phyloP scores from a whole-genome alignment of 1,284 basidiomycete species.

The Cutaneotrichosporon sp. region DNA sequence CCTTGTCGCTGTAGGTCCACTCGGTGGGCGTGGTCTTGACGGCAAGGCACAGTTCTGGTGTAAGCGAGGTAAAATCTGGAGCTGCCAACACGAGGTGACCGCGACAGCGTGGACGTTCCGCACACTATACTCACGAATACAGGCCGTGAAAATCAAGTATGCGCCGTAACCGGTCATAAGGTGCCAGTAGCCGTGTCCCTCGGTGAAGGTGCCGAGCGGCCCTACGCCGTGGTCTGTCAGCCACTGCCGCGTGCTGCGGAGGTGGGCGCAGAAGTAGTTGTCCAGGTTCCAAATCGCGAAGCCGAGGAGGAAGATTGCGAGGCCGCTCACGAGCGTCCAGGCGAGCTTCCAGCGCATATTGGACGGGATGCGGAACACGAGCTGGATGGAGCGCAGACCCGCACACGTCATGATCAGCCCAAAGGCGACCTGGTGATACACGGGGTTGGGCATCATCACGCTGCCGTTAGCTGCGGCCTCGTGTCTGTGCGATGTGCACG shows the following conservation, averaged over 20 bases:
- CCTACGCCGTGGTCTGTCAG: constrained; percentile 24
- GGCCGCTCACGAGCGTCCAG: constrained; percentile 31
- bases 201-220: constrained; percentile 34
- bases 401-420: constrained; percentile 46
- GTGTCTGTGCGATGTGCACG: background rate
- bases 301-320: constrained; percentile 44
- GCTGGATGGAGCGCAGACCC: constrained; percentile 33
- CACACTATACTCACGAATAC: constrained; percentile 41
- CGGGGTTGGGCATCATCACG: constrained; percentile 51
- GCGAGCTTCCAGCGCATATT: constrained; percentile 25
- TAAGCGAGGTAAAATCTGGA: background rate
- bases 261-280: constrained; percentile 51
- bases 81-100: background rate
- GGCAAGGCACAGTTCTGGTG: constrained; percentile 29
- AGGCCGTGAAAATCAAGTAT: constrained; percentile 49
- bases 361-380: constrained; percentile 32
- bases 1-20: constrained; percentile 22
- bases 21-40: constrained; percentile 29
- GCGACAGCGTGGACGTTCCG: too few relatives aligned
- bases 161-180: constrained; percentile 52
- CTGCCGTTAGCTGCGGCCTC: constrained; percentile 23
- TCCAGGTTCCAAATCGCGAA: constrained; percentile 55
- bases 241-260: constrained; percentile 22
- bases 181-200: constrained; percentile 54
- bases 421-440: constrained; percentile 55